Conservation (phyloP, 1,284 basidiomycete species). For the Cryptococcus wingfieldii region DNA sequence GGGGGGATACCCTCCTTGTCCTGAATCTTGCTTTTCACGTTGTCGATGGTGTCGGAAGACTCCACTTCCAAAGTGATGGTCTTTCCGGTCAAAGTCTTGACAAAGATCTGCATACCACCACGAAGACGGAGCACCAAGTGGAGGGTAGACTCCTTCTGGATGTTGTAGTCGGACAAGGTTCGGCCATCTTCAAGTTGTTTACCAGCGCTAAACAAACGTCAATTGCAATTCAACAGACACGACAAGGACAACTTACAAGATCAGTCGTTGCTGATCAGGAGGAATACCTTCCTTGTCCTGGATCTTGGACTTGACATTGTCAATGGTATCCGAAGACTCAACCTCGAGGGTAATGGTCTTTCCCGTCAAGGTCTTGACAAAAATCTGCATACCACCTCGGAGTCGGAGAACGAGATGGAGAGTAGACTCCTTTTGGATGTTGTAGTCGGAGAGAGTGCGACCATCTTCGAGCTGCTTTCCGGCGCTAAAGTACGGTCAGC, state of each 20-base stretch:
- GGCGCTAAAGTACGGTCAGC: conserved; percentile 36
- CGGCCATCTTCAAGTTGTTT: conserved; percentile 63
- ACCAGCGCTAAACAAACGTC: conserved; percentile 44
- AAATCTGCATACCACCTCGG: conserved; percentile 91
- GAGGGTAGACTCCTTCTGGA: conserved; percentile 42
- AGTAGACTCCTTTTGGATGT: conserved; percentile 98
- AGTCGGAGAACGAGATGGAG: conserved; percentile 95
- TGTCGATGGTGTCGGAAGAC: conserved; percentile 82
- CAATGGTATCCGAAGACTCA: conserved; percentile 83
- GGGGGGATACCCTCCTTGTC: conserved; percentile 68
- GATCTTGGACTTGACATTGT: conserved; percentile 61
- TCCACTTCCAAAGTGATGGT: conserved; percentile 61
- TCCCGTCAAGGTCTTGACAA: conserved; percentile 68
- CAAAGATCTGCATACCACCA: conserved; percentile 74
- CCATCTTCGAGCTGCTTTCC: conserved; percentile 58
- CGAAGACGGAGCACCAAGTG: conserved; percentile 51
- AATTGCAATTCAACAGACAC: conserved; percentile 60
- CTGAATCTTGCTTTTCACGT: conserved; percentile 54
- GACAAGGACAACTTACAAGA: conserved; percentile 70
- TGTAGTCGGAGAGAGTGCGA: conserved; percentile 75
- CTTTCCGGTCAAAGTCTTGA: conserved; percentile 95
- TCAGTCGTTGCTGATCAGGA: conserved; percentile 68
- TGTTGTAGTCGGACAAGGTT: conserved; percentile 70
- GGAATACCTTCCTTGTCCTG: conserved; percentile 64
- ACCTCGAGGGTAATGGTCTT: conserved; percentile 93